A percentile compares a stretch with the other conserved stretches of the same genome.
Conservation (phyloP, 106 monocot genomes). For the Hemerocallis citrina region DNA sequence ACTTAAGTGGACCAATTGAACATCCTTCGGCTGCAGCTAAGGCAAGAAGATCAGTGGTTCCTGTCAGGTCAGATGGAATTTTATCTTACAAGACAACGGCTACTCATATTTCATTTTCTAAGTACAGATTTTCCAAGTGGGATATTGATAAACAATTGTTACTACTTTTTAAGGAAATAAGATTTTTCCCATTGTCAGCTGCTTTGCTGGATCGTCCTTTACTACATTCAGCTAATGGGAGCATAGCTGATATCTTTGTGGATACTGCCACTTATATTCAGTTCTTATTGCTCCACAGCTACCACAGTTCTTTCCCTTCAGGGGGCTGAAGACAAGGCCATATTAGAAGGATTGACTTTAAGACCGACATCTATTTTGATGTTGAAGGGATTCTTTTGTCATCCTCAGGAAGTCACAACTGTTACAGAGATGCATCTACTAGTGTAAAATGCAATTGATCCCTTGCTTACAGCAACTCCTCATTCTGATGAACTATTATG, state of each 20-base stretch:
- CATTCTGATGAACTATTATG: too few species aligned
- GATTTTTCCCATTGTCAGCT: constrained; percentile 77
- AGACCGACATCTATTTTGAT: constrained; percentile 61
- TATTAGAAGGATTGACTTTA: constrained; percentile 47
- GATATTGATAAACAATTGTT: constrained; percentile 60
- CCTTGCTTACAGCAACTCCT: too few species aligned
- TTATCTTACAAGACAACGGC: constrained; percentile 58
- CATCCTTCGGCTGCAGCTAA: constrained; percentile 36
- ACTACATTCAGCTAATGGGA: constrained; percentile 35
- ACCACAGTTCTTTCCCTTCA: constrained; percentile 58
- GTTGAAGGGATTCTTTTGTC: constrained; percentile 78
- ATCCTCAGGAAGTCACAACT: constrained; percentile 62
- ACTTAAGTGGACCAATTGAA: constrained; percentile 50
- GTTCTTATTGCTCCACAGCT: constrained; percentile 49
- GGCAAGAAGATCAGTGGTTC: constrained; percentile 18
- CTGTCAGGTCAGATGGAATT: constrained; percentile 33
- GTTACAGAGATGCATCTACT: constrained; percentile 68
- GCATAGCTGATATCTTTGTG: constrained; percentile 38
- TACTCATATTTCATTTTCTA: constrained; percentile 49
- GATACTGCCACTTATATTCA: constrained; percentile 56
- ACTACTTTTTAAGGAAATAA: constrained; percentile 77
- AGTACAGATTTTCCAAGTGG: constrained; percentile 43
- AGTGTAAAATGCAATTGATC: too few species aligned
- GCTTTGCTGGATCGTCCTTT: constrained; percentile 60
- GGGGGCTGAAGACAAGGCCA: constrained; percentile 47